Percentiles rank a stretch among this genome's conserved stretches.
phyloP scores from a whole-genome alignment of 805 yeast species.

The Ascoidea asiatica region DNA sequence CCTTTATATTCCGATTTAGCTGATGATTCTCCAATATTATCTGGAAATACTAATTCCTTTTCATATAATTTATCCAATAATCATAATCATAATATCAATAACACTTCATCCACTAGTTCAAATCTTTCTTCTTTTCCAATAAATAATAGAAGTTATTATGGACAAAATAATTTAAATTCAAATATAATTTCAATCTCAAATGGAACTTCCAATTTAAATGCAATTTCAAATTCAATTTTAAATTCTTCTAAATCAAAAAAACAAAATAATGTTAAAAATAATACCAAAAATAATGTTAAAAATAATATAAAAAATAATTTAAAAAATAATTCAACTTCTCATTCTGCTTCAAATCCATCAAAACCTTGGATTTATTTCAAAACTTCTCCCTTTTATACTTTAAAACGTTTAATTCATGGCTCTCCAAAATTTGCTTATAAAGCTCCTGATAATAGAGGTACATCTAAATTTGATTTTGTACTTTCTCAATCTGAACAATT shows the following conservation, averaged over 20 bases:
- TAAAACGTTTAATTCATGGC: constrained; percentile 31
- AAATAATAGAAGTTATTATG: background rate
- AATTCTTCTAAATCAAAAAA: too few relatives aligned
- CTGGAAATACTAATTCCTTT: constrained; percentile 10
- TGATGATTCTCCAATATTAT: constrained; percentile 14
- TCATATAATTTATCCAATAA: background rate
- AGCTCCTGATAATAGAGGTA: constrained; percentile 32
- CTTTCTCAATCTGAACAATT: constrained; percentile 28
- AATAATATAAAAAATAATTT: constrained; percentile 1
- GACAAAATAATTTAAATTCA: background rate
- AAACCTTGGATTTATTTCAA: constrained; percentile 34
- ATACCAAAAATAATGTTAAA: too few relatives aligned
- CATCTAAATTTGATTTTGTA: constrained; percentile 26
- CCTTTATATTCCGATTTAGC: constrained; percentile 26
- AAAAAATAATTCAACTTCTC: background rate
- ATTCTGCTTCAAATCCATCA: constrained; percentile 10
- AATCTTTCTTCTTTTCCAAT: background rate
- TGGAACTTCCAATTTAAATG: background rate
- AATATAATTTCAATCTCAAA: too few relatives aligned
- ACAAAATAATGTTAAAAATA: too few relatives aligned
- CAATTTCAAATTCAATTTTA: background rate
- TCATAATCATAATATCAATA: background rate
- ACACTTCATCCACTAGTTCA: background rate
- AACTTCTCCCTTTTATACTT: constrained; percentile 41
- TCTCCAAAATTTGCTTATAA: constrained; percentile 30